A percentile compares a stretch with the other conserved stretches of the same genome.
Evolutionary conservation across 192 early-diverging fungal species (phyloP).

Genomic region (Entrophospora sp.): DNA sequence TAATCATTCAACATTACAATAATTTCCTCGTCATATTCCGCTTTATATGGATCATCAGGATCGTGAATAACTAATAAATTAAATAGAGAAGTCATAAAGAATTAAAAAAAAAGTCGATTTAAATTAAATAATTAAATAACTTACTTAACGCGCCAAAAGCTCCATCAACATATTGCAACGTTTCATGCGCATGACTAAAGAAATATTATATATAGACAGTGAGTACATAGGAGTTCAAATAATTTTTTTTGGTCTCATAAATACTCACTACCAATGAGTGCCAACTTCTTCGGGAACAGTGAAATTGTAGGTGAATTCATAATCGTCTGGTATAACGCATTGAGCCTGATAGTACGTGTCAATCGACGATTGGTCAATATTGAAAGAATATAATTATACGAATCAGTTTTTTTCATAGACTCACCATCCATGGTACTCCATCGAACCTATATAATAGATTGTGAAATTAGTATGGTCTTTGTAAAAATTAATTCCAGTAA

Average conservation of each 20-base stretch:
- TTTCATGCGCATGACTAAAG: conserved; percentile 30
- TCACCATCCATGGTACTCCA: conserved; percentile 8
- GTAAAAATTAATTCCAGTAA: neutral
- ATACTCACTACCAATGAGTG: conserved; percentile 34
- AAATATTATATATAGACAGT: conserved; percentile 6
- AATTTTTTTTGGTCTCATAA: conserved; percentile 9
- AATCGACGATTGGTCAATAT: conserved; percentile 12
- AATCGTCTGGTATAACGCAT: conserved; percentile 26
- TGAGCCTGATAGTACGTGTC: conserved; percentile 17
- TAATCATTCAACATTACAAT: conserved; percentile 28
- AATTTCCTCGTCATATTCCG: conserved; percentile 30
- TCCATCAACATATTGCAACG: conserved; percentile 26
- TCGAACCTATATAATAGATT: conserved; percentile 9
- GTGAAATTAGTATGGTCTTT: conserved; percentile 10
- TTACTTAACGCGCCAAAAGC: conserved; percentile 17
- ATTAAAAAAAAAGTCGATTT: conserved; percentile 6
- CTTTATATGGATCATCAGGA: conserved; percentile 26
- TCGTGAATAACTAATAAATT: conserved; percentile 14
- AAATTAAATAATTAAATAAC: conserved; percentile 13
- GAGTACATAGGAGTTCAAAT: conserved; percentile 3
- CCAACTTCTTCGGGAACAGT: conserved; percentile 30
- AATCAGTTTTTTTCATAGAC: conserved; percentile 12
- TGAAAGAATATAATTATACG: conserved; percentile 15
- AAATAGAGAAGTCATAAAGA: conserved; percentile 8
- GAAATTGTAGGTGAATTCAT: conserved; percentile 29